Conservation (phyloP, 1,139 yeast genomes). For the Magnusiomyces paraingens region DNA sequence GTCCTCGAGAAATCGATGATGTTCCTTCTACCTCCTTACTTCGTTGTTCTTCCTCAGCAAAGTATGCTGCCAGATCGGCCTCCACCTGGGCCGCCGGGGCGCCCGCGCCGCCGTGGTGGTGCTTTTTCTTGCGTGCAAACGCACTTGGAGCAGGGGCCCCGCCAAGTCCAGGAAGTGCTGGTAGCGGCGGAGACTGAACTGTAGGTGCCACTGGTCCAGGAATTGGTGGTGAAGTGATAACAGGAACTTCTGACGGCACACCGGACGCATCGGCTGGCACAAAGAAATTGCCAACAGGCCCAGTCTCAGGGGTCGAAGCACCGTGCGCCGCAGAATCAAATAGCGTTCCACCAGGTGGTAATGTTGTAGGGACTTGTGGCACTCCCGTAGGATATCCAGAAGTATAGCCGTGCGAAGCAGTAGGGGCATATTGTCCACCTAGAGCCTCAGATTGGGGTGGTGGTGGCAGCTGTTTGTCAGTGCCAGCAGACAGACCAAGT, state of each 20-base stretch:
- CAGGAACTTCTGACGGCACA: conserved; percentile 6
- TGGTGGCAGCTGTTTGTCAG: conserved; percentile 13
- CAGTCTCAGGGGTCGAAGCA: background rate
- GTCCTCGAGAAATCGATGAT: background rate
- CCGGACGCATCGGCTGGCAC: conserved; percentile 1
- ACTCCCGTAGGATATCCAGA: background rate
- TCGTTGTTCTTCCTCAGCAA: conserved; percentile 33
- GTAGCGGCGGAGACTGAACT: conserved; percentile 6
- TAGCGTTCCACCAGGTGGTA: conserved; percentile 32
- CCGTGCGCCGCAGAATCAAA: conserved; percentile 25
- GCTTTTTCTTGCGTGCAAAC: conserved; percentile 8
- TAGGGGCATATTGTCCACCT: conserved; percentile 3
- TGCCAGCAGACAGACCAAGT: background rate
- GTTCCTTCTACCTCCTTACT: conserved; percentile 25
- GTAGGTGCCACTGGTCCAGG: conserved; percentile 13
- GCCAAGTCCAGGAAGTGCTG: conserved; percentile 15
- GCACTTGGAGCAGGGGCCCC: conserved; percentile 1
- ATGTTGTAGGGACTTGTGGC: background rate
- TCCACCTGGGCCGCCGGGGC: conserved; percentile 1
- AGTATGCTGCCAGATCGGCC: conserved; percentile 30
- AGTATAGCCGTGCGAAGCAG: background rate
- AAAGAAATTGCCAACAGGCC: background rate
- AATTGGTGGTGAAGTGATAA: conserved; percentile 8
- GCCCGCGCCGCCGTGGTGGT: conserved; percentile 9
- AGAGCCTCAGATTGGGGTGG: background rate